These are phyloP conservation scores for Talaromyces pinophilus DNA, from an alignment of 2,329 filamentous ascomycete species.

Conservation along the genomic window DNA sequence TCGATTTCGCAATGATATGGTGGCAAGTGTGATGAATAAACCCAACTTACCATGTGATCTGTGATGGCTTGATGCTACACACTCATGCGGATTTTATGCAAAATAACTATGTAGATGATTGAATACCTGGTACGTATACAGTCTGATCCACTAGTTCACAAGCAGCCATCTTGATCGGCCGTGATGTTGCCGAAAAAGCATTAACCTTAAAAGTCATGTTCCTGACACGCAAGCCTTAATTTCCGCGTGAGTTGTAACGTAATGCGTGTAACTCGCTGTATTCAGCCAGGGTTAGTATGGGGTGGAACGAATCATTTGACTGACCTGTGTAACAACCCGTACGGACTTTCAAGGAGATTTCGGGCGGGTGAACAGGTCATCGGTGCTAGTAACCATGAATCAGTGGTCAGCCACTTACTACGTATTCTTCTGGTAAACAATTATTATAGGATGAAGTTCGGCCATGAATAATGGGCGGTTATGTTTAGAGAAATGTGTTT, in stretches of 20 bases:
- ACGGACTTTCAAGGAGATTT: background rate
- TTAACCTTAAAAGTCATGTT: background rate
- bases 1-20: background rate
- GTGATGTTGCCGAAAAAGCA: too few species aligned
- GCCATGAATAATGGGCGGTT: background rate
- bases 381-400: background rate
- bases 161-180: background rate
- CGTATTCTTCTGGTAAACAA: background rate
- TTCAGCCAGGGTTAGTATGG: background rate
- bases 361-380: background rate
- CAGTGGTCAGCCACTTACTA: background rate
- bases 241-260: background rate
- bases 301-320: slow-evolving; percentile 3
- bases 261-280: background rate
- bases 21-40: background rate
- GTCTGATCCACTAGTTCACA: background rate
- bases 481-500: background rate
- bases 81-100: background rate
- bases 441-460: background rate
- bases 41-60: background rate
- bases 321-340: background rate
- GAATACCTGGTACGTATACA: background rate
- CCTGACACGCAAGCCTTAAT: slow-evolving; percentile 10
- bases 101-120: background rate
- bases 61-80: background rate